These are phyloP conservation scores for Phytopythium sindhum DNA, from an alignment of 352 stramenopile genomes.

Conservation along the genomic window DNA sequence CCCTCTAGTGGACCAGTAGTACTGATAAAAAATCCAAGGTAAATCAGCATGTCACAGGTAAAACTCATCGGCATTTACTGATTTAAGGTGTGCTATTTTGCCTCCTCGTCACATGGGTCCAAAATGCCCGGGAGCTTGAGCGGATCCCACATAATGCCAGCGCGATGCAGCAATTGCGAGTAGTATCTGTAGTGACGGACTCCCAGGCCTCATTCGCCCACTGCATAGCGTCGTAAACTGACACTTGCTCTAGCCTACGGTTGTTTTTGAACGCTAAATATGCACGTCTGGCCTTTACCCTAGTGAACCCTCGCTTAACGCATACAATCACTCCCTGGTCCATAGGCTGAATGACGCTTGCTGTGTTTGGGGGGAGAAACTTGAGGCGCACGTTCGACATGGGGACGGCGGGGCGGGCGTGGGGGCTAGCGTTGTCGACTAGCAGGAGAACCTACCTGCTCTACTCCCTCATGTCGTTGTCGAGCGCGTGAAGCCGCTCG, in stretches of 20 bases:
- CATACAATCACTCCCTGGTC: too few relatives aligned
- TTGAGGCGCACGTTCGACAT: slow-evolving; percentile 8
- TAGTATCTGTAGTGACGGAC: slow-evolving; percentile 4
- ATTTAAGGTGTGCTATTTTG: neutral
- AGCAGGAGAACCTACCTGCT: slow-evolving; percentile 2
- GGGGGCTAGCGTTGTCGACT: too few relatives aligned
- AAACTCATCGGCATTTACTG: neutral
- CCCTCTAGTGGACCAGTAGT: neutral
- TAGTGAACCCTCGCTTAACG: too few relatives aligned
- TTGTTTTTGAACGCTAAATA: too few relatives aligned
- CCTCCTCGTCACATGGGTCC: neutral
- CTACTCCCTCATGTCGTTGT: neutral
- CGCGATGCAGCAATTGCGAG: slow-evolving; percentile 9
- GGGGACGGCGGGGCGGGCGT: neutral
- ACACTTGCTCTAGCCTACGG: too few relatives aligned
- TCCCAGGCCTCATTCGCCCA: too few relatives aligned
- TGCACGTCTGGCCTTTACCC: too few relatives aligned
- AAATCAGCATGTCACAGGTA: neutral
- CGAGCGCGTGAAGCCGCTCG: neutral
- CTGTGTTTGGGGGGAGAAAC: slow-evolving; percentile 8
- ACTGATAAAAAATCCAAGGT: neutral
- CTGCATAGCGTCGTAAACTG: too few relatives aligned
- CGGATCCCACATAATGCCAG: slow-evolving; percentile 5
- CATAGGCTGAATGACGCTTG: slow-evolving; percentile 7
- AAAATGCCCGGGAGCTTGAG: neutral